These are phyloP conservation scores for Naganishia vaughanmartiniae DNA, from an alignment of 768 basidiomycete genomes.

Conservation along the genomic window DNA sequence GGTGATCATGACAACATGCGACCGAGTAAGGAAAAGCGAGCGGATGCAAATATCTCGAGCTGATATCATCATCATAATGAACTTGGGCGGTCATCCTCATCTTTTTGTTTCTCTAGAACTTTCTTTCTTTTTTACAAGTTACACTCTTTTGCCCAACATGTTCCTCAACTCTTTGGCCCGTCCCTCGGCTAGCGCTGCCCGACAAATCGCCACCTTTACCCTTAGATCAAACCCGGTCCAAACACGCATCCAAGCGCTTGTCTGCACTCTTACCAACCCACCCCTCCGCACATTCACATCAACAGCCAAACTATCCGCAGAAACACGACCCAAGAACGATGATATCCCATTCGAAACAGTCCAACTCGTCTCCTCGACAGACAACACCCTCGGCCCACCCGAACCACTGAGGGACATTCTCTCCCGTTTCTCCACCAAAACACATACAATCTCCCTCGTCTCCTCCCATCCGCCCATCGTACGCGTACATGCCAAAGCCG, in stretches of 20 bases:
- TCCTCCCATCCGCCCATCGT: slow-evolving; percentile 43
- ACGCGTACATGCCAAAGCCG: slow-evolving; percentile 39
- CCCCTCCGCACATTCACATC: neutral
- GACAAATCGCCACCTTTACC: neutral
- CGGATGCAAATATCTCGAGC: neutral
- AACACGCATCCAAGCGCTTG: neutral
- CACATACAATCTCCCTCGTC: slow-evolving; percentile 41
- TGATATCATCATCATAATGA: neutral
- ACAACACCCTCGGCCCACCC: slow-evolving; percentile 37
- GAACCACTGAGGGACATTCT: slow-evolving; percentile 35
- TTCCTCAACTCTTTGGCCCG: neutral
- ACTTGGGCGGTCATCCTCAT: neutral
- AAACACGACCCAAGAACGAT: slow-evolving; percentile 23
- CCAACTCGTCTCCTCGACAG: slow-evolving; percentile 40
- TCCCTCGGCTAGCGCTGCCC: too few species aligned
- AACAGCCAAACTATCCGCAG: neutral
- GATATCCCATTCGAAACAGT: slow-evolving; percentile 43
- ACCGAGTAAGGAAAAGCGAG: slow-evolving; percentile 9
- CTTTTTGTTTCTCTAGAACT: slow-evolving; percentile 1
- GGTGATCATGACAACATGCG: slow-evolving; percentile 1
- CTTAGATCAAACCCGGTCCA: neutral
- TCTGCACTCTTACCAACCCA: neutral
- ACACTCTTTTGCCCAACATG: neutral
- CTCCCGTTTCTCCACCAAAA: slow-evolving; percentile 32
- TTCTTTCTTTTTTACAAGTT: neutral